A percentile compares a stretch with the other conserved stretches of the same genome.
Evolutionary conservation across 1,139 yeast genomes (phyloP).

Genomic region (Debaryomycetaceae sp.): DNA sequence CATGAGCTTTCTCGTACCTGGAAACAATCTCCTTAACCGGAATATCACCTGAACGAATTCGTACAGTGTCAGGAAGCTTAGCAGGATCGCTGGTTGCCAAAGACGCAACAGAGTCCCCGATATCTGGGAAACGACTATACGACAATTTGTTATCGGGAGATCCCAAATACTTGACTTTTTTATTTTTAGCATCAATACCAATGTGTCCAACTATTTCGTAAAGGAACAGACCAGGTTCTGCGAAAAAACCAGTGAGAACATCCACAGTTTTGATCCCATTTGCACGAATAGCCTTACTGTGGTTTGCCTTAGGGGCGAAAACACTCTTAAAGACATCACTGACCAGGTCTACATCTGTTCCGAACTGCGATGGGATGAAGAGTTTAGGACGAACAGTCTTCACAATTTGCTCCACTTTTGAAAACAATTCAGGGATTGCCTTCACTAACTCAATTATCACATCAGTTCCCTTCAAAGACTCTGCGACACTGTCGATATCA

Average conservation of each 20-base stretch:
- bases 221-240: slow-evolving; percentile 35
- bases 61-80: slow-evolving; percentile 43
- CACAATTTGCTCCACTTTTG: slow-evolving; percentile 31
- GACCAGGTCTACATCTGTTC: slow-evolving; percentile 35
- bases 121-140: slow-evolving; percentile 38
- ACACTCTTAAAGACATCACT: slow-evolving; percentile 7
- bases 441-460: slow-evolving; percentile 47
- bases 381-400: slow-evolving; percentile 45
- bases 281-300: slow-evolving; percentile 37
- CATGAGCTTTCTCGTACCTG: slow-evolving; percentile 39
- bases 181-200: slow-evolving; percentile 35
- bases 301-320: slow-evolving; percentile 29
- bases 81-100: slow-evolving; percentile 36
- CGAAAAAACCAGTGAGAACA: slow-evolving; percentile 44
- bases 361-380: slow-evolving; percentile 64
- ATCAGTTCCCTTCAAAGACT: slow-evolving; percentile 41
- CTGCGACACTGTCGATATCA: slow-evolving; percentile 19
- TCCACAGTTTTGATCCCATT: slow-evolving; percentile 53
- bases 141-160: slow-evolving; percentile 31
- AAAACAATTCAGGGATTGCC: slow-evolving; percentile 21
- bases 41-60: slow-evolving; percentile 40
- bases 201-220: slow-evolving; percentile 31
- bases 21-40: slow-evolving; percentile 37
- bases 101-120: slow-evolving; percentile 46
- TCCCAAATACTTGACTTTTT: slow-evolving; percentile 41